Evolutionary conservation across 345 rosid genomes (phyloP).

Genomic region (Melaleuca alternifolia): DNA sequence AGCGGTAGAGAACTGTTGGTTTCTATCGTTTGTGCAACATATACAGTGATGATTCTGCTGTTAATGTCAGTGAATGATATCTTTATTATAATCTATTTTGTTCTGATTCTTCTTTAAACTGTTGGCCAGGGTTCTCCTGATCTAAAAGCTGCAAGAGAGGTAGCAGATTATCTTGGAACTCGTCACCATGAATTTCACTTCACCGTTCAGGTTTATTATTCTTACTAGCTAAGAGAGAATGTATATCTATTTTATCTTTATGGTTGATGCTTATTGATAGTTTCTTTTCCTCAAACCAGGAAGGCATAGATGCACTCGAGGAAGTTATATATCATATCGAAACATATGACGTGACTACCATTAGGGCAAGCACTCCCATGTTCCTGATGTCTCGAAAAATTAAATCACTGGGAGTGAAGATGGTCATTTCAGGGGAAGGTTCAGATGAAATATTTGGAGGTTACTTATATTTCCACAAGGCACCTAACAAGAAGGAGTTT

Average conservation of each 20-base stretch:
- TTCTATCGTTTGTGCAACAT: neutral
- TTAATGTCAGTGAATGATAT: neutral
- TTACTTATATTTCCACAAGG: constrained; percentile 92
- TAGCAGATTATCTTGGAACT: constrained; percentile 82
- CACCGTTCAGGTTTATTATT: constrained; percentile 57
- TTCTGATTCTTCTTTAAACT: neutral
- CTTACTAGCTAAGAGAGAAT: neutral
- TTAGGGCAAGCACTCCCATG: constrained; percentile 98
- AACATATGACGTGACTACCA: constrained; percentile 90
- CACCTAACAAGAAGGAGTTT: constrained; percentile 85
- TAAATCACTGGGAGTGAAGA: constrained; percentile 89
- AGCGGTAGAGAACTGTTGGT: neutral
- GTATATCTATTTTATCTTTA: neutral
- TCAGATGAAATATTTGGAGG: constrained; percentile 96
- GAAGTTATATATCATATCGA: constrained; percentile 92
- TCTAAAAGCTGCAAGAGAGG: constrained; percentile 79
- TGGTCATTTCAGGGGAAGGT: constrained; percentile 98
- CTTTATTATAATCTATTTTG: neutral
- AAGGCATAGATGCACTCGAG: constrained; percentile 93
- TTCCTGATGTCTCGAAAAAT: constrained; percentile 89
- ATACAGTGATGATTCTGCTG: neutral
- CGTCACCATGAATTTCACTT: constrained; percentile 94
- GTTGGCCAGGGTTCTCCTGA: constrained; percentile 73
- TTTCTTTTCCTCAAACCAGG: constrained; percentile 23
- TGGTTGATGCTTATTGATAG: neutral